Evolutionary conservation across 805 yeast genomes (phyloP), one percentile per base, ranked within the genome.

Genomic region (Nakazawaea ambrosiae): DNA sequence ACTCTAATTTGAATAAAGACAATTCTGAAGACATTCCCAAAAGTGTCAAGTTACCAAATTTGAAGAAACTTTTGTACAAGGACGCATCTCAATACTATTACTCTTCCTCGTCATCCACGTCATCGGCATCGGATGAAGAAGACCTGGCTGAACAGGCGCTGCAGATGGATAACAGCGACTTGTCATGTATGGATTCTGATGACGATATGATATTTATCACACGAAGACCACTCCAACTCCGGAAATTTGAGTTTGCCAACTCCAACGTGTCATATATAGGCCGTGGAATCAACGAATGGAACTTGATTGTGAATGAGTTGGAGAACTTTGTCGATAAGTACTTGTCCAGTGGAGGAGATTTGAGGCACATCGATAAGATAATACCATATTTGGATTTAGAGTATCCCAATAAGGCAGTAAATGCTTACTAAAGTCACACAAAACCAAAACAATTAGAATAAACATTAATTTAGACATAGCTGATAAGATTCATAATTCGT

Each of bases 261-360:
- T 16, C 30, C 9, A 31, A 34, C n/a, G 24, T 33, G 10, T 24
- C 15, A 20, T 51, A 49, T 4, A 47, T 70, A 24, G 80, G 78
- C 9, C 65, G 66, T 38, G 60, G 73, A 7, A 47, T 76, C 36
- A 70, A 67, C 46, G 83, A 75, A 46, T 71, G 78, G 69, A 66
- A 68, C 39, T 23, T 40, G 3, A 53, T 62, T 29, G 68, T 73
- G 17, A 60, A 62, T 11, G 78, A 72, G 46, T 70, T 70, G 49
- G 73, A 68, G 45, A 37, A 42, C 4, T 72, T 61, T 41, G 35
- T 48, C 40, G 34, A 41, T 40, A 33, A n/a, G 23, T 27, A 36
- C 38, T 15, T 22, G 20, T 20, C 28, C n/a, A 33, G 22, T 31
- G 29, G 28, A 19, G 26, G 20, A 7, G 39, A 32, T 30, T 18